phyloP scores from a whole-genome alignment of 306 rosid species.

The Medicago lupulina region DNA sequence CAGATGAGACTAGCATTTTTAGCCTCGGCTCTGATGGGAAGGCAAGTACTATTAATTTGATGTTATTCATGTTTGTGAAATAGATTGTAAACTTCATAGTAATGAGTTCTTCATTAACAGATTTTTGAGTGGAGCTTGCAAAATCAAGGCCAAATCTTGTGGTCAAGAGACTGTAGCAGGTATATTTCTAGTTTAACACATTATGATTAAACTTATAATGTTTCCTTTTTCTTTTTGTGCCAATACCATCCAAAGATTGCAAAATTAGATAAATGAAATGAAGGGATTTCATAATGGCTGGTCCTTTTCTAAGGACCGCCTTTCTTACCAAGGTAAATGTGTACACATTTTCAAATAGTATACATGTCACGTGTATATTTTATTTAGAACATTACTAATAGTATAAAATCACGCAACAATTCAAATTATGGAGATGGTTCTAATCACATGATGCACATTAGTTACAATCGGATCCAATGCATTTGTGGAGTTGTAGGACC shows the following conservation, averaged over 20 bases:
- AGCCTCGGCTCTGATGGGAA: conserved; percentile 93
- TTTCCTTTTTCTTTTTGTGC: not conserved
- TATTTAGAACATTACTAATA: not conserved
- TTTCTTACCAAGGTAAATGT: not conserved
- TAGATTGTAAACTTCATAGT: conserved; percentile 11
- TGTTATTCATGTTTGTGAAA: conserved; percentile 30
- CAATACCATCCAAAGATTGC: conserved; percentile 19
- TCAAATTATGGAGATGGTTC: not conserved
- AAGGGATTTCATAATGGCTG: conserved; percentile 4
- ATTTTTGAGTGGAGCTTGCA: conserved; percentile 98
- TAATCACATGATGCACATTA: not conserved
- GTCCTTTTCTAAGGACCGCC: conserved; percentile 5
- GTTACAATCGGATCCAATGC: not conserved
- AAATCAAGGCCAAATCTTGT: conserved; percentile 91
- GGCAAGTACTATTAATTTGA: conserved; percentile 56
- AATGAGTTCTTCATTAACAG: conserved; percentile 53
- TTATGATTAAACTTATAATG: conserved; percentile 16
- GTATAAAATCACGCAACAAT: not conserved
- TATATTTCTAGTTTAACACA: conserved; percentile 43
- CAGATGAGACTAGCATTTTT: conserved; percentile 96
- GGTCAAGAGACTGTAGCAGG: conserved; percentile 91
- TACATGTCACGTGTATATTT: not conserved
- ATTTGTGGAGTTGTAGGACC: not conserved
- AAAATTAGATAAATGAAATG: conserved; percentile 12
- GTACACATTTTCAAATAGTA: not conserved